Evolutionary conservation across 139 green algal genomes (phyloP).

Genomic region (Ettlia oleoabundans): DNA sequence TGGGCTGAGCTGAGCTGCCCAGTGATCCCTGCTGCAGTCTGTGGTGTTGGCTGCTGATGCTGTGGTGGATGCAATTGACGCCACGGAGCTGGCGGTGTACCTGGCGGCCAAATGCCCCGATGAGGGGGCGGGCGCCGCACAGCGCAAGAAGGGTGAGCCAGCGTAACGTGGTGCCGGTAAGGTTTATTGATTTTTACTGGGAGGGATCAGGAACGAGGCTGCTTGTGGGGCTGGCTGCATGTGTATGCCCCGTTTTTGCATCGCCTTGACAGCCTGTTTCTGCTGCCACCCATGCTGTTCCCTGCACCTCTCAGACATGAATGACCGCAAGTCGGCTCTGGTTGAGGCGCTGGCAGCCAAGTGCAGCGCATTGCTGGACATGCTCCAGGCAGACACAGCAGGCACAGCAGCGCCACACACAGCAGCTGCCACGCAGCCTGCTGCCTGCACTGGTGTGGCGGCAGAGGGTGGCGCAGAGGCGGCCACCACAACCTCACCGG

Average conservation of each 20-base stretch:
- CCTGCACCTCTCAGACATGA: slow-evolving; percentile 46
- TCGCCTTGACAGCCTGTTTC: background rate
- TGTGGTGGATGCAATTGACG: slow-evolving; percentile 67
- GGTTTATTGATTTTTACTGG: too few relatives aligned
- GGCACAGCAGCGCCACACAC: background rate
- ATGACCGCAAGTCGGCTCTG: slow-evolving; percentile 67
- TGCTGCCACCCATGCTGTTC: background rate
- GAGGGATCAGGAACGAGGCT: too few relatives aligned
- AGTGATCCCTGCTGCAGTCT: background rate
- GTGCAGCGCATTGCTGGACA: slow-evolving; percentile 59
- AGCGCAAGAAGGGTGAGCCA: slow-evolving; percentile 38
- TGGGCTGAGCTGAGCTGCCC: too few relatives aligned
- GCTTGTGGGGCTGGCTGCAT: background rate
- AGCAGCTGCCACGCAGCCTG: background rate
- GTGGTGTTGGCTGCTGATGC: slow-evolving; percentile 60
- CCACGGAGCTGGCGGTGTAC: slow-evolving; percentile 54
- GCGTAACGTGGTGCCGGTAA: too few relatives aligned
- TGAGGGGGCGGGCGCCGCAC: slow-evolving; percentile 51
- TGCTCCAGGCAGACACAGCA: background rate
- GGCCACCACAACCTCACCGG: background rate
- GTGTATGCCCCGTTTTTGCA: background rate
- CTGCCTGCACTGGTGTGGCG: background rate
- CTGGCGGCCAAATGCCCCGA: slow-evolving; percentile 65
- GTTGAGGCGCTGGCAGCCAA: slow-evolving; percentile 71
- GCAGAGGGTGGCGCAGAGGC: background rate